Evolutionary conservation across 1,284 basidiomycete species (phyloP).

Genomic region (Papiliotrema flavescens): DNA sequence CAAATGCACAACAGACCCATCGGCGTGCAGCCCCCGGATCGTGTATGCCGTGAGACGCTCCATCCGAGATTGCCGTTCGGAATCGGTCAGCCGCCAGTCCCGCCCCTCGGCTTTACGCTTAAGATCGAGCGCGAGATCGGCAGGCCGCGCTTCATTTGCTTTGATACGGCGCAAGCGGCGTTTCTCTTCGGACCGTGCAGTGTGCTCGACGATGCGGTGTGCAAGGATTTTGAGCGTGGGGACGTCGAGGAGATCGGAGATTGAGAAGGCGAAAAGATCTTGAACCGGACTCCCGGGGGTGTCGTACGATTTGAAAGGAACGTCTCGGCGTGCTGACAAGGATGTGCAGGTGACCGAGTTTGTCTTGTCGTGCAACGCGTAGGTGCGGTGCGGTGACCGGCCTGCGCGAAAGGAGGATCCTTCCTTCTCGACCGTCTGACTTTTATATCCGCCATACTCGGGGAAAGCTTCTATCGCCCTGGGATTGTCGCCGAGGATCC

Average conservation of each 20-base stretch:
- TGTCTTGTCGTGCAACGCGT: too few species aligned
- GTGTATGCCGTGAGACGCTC: conserved; percentile 21
- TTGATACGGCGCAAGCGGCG: conserved; percentile 22
- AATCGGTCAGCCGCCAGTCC: conserved; percentile 13
- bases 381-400: not conserved
- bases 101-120: not conserved
- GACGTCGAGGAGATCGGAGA: conserved; percentile 16
- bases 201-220: conserved; percentile 23
- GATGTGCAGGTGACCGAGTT: too few species aligned
- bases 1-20: conserved; percentile 33
- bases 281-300: too few species aligned
- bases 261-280: conserved; percentile 13
- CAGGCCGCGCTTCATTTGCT: conserved; percentile 16
- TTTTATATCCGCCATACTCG: conserved; percentile 6
- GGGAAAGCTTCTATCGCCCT: conserved; percentile 14
- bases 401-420: not conserved
- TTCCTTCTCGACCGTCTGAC: not conserved
- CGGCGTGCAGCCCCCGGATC: conserved; percentile 23
- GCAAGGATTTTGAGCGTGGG: conserved; percentile 23
- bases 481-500: not conserved
- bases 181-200: conserved; percentile 26
- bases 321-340: not conserved
- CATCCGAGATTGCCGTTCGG: conserved; percentile 21
- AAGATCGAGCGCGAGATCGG: conserved; percentile 16
- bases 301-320: not conserved